Conservation (phyloP, 177 flowering plant genomes). For the Tripterygium wilfordii region DNA sequence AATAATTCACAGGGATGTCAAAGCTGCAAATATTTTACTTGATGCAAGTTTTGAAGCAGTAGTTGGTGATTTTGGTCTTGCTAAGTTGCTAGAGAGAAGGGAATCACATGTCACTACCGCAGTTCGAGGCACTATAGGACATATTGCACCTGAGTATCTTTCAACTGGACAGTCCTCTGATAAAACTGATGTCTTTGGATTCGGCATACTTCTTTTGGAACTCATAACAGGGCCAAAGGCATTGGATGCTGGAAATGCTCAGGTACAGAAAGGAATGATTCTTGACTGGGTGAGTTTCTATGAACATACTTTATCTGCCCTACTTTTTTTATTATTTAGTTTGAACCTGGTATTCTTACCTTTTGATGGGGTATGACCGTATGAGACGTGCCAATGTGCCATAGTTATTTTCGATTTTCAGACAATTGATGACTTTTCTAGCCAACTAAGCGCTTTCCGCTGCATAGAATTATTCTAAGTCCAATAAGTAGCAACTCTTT, state of each 20-base stretch:
- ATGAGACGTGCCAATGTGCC: too few relatives aligned
- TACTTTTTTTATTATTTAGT: too few relatives aligned
- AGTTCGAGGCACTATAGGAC: slow-evolving; percentile 92
- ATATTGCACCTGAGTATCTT: slow-evolving; percentile 96
- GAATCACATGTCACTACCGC: slow-evolving; percentile 99
- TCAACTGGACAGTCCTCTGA: slow-evolving; percentile 98
- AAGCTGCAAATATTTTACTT: slow-evolving; percentile 92
- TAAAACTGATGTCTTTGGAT: slow-evolving; percentile 96
- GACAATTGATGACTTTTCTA: too few relatives aligned
- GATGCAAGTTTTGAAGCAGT: slow-evolving; percentile 94
- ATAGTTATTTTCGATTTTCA: too few relatives aligned
- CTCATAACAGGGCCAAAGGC: slow-evolving; percentile 88
- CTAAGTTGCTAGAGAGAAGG: slow-evolving; percentile 72
- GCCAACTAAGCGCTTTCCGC: too few relatives aligned
- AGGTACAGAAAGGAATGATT: slow-evolving; percentile 78
- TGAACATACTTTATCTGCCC: too few relatives aligned
- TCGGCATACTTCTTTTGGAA: slow-evolving; percentile 87
- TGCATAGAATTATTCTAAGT: too few relatives aligned
- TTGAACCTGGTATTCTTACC: too few relatives aligned
- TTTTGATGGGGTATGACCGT: too few relatives aligned
- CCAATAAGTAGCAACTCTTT: too few relatives aligned
- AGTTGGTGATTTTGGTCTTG: slow-evolving; percentile 97
- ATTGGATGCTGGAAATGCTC: slow-evolving; percentile 70
- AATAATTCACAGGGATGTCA: slow-evolving; percentile 94
- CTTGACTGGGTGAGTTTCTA: slow-evolving; percentile 91